These are phyloP conservation scores for Chloranthus sessilifolius DNA, from an alignment of 164 flowering plant species.

Conservation along the genomic window DNA sequence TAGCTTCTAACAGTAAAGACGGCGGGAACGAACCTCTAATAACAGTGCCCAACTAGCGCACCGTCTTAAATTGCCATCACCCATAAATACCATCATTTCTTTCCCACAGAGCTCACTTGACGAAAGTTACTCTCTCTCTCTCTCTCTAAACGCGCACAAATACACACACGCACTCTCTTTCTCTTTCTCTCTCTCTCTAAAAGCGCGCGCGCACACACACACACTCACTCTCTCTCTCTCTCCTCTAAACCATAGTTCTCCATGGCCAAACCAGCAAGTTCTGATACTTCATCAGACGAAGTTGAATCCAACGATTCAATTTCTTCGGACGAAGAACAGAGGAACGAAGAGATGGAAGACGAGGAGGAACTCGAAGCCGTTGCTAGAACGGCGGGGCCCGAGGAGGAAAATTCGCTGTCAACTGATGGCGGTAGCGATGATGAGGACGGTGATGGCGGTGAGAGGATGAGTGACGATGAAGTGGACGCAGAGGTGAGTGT, in stretches of 20 bases:
- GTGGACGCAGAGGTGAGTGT: slow-evolving; percentile 38
- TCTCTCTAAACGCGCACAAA: too few species aligned
- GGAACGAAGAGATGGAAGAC: slow-evolving; percentile 57
- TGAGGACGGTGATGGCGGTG: slow-evolving; percentile 16
- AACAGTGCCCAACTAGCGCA: too few species aligned
- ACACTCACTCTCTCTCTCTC: background rate
- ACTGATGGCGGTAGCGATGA: slow-evolving; percentile 17
- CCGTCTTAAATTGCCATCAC: too few species aligned
- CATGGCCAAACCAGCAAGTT: slow-evolving; percentile 50
- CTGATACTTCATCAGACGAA: slow-evolving; percentile 40
- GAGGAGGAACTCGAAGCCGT: slow-evolving; percentile 91
- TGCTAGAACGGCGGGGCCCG: slow-evolving; percentile 50
- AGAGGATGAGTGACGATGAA: slow-evolving; percentile 22
- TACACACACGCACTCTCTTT: background rate
- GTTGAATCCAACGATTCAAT: slow-evolving; percentile 33
- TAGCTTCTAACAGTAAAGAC: too few species aligned
- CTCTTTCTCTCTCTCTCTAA: slow-evolving; percentile 1
- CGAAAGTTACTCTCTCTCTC: slow-evolving; percentile 1
- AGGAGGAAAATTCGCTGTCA: slow-evolving; percentile 19
- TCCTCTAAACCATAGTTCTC: background rate
- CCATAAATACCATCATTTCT: too few species aligned
- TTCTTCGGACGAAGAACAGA: slow-evolving; percentile 58
- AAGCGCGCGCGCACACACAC: background rate
- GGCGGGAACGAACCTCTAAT: too few species aligned
- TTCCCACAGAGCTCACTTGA: too few species aligned